phyloP scores from a whole-genome alignment of 495 filamentous ascomycete genomes.

The Aspergillus sparsus region DNA sequence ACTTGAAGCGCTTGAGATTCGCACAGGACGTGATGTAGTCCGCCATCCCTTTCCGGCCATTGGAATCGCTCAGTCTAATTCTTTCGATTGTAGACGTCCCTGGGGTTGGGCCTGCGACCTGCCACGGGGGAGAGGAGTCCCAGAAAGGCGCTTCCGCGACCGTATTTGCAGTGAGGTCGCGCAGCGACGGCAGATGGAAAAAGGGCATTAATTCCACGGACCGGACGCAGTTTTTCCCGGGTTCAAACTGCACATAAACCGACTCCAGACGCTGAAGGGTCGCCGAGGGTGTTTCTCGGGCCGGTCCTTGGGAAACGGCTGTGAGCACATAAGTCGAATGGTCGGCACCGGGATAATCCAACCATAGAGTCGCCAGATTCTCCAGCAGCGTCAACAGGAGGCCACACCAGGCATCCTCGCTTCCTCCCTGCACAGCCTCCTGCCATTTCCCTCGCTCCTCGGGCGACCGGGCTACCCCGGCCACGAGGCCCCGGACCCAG shows the following conservation, averaged over 20 bases:
- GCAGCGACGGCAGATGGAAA: constrained; percentile 20
- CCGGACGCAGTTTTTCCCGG: constrained; percentile 1
- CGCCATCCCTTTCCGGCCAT: constrained; percentile 19
- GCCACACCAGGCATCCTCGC: constrained; percentile 14
- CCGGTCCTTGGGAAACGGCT: not conserved
- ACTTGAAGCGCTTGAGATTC: constrained; percentile 22
- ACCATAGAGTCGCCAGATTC: not conserved
- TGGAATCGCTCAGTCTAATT: not conserved
- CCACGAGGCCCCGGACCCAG: not conserved
- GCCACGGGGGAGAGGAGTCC: not conserved
- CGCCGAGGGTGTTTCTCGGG: not conserved
- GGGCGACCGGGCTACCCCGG: constrained; percentile 2
- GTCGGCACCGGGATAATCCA: not conserved
- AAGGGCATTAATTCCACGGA: constrained; percentile 14
- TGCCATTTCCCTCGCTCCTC: constrained; percentile 13
- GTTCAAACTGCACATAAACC: not conserved
- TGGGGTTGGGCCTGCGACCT: not conserved
- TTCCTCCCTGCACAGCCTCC: not conserved
- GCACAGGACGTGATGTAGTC: constrained; percentile 18
- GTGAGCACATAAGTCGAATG: not conserved
- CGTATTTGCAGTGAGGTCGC: not conserved
- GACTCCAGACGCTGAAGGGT: constrained; percentile 15
- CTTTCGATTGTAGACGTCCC: not conserved
- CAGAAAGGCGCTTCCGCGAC: constrained; percentile 14
- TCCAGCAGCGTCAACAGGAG: constrained; percentile 15